Base-by-base conservation (phyloP, 2,329 filamentous ascomycete species). In the Madurella fahalii region DNA sequence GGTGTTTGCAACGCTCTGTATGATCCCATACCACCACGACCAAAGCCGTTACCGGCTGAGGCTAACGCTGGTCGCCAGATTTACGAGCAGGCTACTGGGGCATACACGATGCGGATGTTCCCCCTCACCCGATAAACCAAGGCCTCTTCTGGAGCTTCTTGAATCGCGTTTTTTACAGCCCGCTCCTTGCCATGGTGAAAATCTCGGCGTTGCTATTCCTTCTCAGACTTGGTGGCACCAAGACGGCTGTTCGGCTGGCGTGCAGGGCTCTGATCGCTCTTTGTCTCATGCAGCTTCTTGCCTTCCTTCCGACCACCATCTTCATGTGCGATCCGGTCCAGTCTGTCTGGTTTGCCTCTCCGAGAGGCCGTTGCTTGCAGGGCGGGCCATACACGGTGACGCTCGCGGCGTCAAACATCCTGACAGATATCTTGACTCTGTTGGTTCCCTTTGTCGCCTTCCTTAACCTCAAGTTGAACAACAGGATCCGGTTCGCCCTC, bases 121-220 rank as follows among this genome's bases (percentile, higher is more conserved):
- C 61, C 0, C 9, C 40, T 18, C 56, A 58, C 42, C 48, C 57
- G 18, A n/a, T 16, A 13, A 55, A 60, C 47, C 53, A 57, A 9
- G 60, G 59, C 32, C 42, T 56, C 0, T 59, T 61, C 43, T 64
- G 58, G 67, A 70, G 69, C 59, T 75, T 69, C 41, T 60, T 70
- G 16, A 69, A 70, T 37, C 69, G 75, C 42, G 61, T 75, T 9
- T 62, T 74, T 2, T 77, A 77, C 64, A 77, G 75, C 49, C 74
- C 75, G 0, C 72, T 77, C 43, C 61, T 77, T 2, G 72, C 73
- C 4, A 65, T 77, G 9, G 70, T 76, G 53, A 77, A 77, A 61
- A 68, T 70, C 2, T 77, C 75, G 0, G 66, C 76, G 16, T 67
- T 77, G 4, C 57, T 77, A n/a, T 75, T 77, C 54, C 67, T 77